Conservation (phyloP, 306 rosid genomes). For the Malus orientalis region DNA sequence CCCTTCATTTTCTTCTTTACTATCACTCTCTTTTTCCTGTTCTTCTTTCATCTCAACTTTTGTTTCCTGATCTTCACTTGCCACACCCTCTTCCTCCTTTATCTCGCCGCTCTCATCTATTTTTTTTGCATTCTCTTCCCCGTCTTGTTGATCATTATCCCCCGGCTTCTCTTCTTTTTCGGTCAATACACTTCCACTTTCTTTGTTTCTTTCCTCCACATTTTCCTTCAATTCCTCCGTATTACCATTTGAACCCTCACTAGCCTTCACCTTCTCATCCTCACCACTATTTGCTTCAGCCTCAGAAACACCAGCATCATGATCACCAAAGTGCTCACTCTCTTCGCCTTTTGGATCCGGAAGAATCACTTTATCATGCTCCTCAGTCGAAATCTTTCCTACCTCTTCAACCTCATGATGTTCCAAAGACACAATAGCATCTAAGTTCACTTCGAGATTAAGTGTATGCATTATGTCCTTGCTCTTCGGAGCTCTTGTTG, state of each 20-base stretch:
- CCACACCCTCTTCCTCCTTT: background rate
- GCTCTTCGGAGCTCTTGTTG: slow-evolving; percentile 12
- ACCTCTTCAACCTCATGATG: slow-evolving; percentile 7
- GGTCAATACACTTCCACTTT: background rate
- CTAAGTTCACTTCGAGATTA: slow-evolving; percentile 10
- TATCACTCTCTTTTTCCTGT: background rate
- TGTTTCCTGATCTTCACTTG: slow-evolving; percentile 4
- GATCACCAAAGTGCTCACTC: background rate
- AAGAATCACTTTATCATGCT: background rate
- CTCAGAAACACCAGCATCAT: background rate
- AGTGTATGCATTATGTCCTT: background rate
- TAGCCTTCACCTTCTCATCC: background rate
- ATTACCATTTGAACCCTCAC: background rate
- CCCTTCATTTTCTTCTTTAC: background rate
- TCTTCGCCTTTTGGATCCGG: slow-evolving; percentile 14
- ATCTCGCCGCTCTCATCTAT: slow-evolving; percentile 13
- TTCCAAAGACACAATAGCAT: slow-evolving; percentile 18
- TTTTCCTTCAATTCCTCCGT: background rate
- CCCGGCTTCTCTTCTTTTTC: background rate
- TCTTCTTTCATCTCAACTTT: slow-evolving; percentile 18
- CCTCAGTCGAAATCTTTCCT: background rate
- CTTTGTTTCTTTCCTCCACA: background rate
- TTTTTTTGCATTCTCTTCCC: slow-evolving; percentile 10
- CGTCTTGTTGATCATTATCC: background rate
- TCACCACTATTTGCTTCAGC: background rate